These are phyloP conservation scores for Exophiala alcalophila DNA, from an alignment of 2,329 filamentous ascomycete genomes.

Conservation along the genomic window DNA sequence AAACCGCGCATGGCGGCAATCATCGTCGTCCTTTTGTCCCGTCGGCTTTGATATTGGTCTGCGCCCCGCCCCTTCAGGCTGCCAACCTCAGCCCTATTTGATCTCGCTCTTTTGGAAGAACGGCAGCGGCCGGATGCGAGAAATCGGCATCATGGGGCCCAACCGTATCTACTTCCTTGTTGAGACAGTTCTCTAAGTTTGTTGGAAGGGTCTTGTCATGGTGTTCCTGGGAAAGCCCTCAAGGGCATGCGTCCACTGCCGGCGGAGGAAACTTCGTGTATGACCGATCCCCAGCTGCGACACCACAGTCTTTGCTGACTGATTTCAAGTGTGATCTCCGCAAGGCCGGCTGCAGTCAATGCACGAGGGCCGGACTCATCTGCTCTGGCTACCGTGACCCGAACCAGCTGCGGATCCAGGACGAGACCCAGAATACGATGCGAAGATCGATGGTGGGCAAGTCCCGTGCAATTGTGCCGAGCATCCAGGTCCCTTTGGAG, in stretches of 20 bases:
- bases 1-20: too few species aligned
- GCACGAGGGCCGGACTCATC: constrained; percentile 32
- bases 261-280: constrained; percentile 28
- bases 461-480: background rate
- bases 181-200: background rate
- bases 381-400: constrained; percentile 36
- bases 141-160: too few species aligned
- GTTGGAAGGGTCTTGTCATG: constrained; percentile 14
- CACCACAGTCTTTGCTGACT: constrained; percentile 11
- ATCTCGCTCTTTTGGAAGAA: too few species aligned
- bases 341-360: constrained; percentile 35
- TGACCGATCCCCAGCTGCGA: background rate
- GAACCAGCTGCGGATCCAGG: constrained; percentile 32
- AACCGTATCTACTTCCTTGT: constrained; percentile 10
- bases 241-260: constrained; percentile 27
- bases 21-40: too few species aligned
- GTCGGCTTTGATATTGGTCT: too few species aligned
- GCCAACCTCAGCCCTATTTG: too few species aligned
- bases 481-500: constrained; percentile 21
- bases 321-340: constrained; percentile 33
- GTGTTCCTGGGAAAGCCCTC: constrained; percentile 28
- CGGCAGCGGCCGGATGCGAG: too few species aligned
- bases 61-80: too few species aligned
- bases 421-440: constrained; percentile 30
- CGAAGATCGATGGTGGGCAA: constrained; percentile 9